Base-by-base conservation (phyloP, 2,329 filamentous ascomycete genomes). In the Septoria petroselini region DNA sequence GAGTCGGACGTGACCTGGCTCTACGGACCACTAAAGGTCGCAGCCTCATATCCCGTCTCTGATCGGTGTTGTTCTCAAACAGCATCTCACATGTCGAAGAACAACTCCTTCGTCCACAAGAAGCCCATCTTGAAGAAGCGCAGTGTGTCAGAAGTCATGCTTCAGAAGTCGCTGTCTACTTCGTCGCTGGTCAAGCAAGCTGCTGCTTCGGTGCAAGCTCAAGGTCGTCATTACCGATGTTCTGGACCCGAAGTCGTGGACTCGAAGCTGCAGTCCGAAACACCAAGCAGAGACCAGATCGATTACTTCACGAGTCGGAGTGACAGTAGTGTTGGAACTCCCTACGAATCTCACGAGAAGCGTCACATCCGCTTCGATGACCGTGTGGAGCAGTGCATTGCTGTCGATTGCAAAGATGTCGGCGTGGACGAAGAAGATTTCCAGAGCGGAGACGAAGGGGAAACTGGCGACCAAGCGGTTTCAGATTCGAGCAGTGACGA, bases 1-100 rank as follows among this genome's bases (percentile, higher is more conserved):
- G 93, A 97, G 63, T 93, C 87, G 68, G 91, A 98, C 69, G 90
- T 96, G 25, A 96, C 91, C 38, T 98, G 91, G 93, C 76, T 98
- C 1, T 98, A 97, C 65, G 93, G 93, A 0, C 93, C 93, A 9
- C 71, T 96, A 41, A 91, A 95, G 67, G 85, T 85, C 1, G 84
- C 85, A 17, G 74, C 76, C 3, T 79, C 76, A 47, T 80, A 76
- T 53, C 75, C 62, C 64, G 73, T 81, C 50, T 9, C 55, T 41
- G 68, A 74, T 44, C 68, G 72, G 42, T 65, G 68, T 27, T 35
- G 37, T 31, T 75, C 76, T 9, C 77, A 79, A 38, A 73, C 76
- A 17, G 71, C 71, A 18, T 81, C 77, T 58, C 73, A 73, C 11
- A 65, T 84, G 4, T 83, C 80, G 11, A 81, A 81, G 45, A 79